Evolutionary conservation across 2,329 filamentous ascomycete species (phyloP).

Genomic region (Aspergillus brunneoviolaceus): DNA sequence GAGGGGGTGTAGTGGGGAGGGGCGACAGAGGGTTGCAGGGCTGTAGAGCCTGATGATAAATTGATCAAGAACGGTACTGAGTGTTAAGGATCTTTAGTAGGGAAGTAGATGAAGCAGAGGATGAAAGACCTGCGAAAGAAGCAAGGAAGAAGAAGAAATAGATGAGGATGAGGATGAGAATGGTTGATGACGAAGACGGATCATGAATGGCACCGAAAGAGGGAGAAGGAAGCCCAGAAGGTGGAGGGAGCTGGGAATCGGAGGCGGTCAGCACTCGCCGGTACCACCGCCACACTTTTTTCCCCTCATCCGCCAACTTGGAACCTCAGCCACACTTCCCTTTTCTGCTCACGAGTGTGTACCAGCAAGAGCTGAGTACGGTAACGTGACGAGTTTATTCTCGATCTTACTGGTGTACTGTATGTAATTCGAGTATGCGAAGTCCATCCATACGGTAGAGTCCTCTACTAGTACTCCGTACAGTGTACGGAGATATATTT

Average conservation of each 20-base stretch:
- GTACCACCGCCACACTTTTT: too few species aligned
- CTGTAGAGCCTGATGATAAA: not conserved
- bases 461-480: too few species aligned
- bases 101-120: not conserved
- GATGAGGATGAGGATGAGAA: conserved; percentile 18
- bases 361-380: too few species aligned
- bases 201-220: conserved; percentile 8
- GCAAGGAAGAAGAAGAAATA: conserved; percentile 7
- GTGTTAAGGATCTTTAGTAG: not conserved
- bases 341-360: too few species aligned
- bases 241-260: not conserved
- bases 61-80: not conserved
- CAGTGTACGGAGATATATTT: too few species aligned
- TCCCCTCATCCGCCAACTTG: too few species aligned
- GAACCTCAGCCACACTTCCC: too few species aligned
- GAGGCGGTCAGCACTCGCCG: conserved; percentile 16
- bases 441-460: too few species aligned
- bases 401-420: too few species aligned
- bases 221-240: conserved; percentile 6
- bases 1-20: not conserved
- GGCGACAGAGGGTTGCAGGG: not conserved
- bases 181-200: conserved; percentile 8
- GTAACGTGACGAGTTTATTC: too few species aligned
- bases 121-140: conserved; percentile 6
- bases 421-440: too few species aligned